Percentiles rank a stretch among this genome's conserved stretches.
Evolutionary conservation across 805 yeast species (phyloP).

Genomic region (Yarrowia divulgata): DNA sequence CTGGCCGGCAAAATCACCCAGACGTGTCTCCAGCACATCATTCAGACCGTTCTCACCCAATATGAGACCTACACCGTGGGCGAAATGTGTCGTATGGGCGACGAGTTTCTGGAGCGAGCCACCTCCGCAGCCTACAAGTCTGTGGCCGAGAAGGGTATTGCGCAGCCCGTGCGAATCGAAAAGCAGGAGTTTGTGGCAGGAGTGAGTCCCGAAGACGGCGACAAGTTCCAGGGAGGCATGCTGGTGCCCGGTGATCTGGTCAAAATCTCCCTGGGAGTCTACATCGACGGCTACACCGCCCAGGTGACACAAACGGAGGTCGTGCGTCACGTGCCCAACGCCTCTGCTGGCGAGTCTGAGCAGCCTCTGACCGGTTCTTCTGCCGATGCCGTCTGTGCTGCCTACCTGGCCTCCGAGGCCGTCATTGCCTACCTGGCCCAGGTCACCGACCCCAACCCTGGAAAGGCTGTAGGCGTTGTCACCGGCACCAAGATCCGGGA

Average conservation of each 20-base stretch:
- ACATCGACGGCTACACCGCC: constrained; percentile 94
- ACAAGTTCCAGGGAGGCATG: constrained; percentile 52
- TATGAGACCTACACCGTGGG: constrained; percentile 45
- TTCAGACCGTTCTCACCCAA: constrained; percentile 43
- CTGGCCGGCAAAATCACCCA: constrained; percentile 89
- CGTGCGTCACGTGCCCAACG: constrained; percentile 56
- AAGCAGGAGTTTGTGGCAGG: constrained; percentile 79
- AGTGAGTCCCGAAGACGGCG: constrained; percentile 75
- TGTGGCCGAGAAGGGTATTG: constrained; percentile 81
- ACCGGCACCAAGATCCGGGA: constrained; percentile 75
- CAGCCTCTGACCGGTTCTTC: constrained; percentile 84
- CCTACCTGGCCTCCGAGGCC: constrained; percentile 88
- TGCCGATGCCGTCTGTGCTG: constrained; percentile 90
- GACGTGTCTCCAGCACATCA: constrained; percentile 73
- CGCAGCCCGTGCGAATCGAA: constrained; percentile 89
- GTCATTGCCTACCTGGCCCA: constrained; percentile 78
- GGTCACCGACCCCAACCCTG: constrained; percentile 63
- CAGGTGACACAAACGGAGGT: constrained; percentile 86
- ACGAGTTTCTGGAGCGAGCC: constrained; percentile 70
- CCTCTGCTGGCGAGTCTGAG: constrained; percentile 56
- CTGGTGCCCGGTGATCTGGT: constrained; percentile 83
- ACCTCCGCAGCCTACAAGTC: constrained; percentile 64
- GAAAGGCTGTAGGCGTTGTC: constrained; percentile 50
- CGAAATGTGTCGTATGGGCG: constrained; percentile 84
- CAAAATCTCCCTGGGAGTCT: constrained; percentile 85